Evolutionary conservation across 768 basidiomycete species (phyloP).

Genomic region (Crepidotus variabilis): DNA sequence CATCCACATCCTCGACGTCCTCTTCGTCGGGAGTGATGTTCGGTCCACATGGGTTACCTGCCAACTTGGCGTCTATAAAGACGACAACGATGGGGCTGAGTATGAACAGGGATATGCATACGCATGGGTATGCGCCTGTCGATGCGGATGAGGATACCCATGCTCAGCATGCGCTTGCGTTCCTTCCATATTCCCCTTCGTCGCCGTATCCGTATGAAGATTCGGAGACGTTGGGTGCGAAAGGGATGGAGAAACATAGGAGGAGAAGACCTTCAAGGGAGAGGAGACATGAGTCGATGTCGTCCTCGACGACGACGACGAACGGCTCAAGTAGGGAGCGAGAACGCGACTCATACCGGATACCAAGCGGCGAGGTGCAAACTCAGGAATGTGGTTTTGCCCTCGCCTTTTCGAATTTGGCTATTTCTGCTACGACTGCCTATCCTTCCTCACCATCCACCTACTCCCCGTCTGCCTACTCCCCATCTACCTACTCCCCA

Average conservation of each 20-base stretch:
- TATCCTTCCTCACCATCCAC: slow-evolving; percentile 1
- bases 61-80: slow-evolving; percentile 8
- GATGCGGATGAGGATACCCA: slow-evolving; percentile 7
- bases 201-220: slow-evolving; percentile 9
- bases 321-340: too few species aligned
- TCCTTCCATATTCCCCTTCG: slow-evolving; percentile 34
- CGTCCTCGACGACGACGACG: too few species aligned
- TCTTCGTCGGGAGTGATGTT: slow-evolving; percentile 10
- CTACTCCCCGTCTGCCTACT: slow-evolving; percentile 1
- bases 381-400: slow-evolving; percentile 1
- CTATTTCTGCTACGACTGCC: slow-evolving; percentile 6
- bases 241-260: slow-evolving; percentile 18
- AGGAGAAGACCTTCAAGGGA: slow-evolving; percentile 16
- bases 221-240: neutral
- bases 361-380: slow-evolving; percentile 23
- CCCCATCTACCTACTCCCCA: too few species aligned
- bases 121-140: slow-evolving; percentile 13
- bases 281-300: slow-evolving; percentile 25
- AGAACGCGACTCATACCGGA: slow-evolving; percentile 34
- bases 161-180: slow-evolving; percentile 22
- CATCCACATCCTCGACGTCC: slow-evolving; percentile 8
- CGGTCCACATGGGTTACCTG: slow-evolving; percentile 25
- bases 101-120: slow-evolving; percentile 9
- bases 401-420: slow-evolving; percentile 10
- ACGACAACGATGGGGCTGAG: slow-evolving; percentile 3